Evolutionary conservation across 1,284 basidiomycete genomes (phyloP).

Genomic region (Chalciporus sp.): DNA sequence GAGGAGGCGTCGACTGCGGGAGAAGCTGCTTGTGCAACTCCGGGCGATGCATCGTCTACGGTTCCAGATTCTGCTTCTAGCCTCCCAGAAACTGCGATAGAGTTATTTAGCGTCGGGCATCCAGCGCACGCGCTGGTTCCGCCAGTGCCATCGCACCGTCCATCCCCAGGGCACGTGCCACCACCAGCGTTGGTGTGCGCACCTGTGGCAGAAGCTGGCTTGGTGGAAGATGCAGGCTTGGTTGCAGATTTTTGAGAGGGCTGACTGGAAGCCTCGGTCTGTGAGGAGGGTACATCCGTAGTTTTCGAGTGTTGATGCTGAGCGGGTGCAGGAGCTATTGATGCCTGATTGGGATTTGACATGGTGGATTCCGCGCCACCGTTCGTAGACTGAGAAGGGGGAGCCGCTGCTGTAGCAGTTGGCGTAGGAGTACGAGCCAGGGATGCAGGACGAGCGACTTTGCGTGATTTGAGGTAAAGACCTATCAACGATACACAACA

Average conservation of each 20-base stretch:
- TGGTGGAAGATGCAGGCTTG: conserved; percentile 25
- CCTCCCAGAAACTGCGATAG: conserved; percentile 48
- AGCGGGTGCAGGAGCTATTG: conserved; percentile 23
- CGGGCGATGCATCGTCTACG: conserved; percentile 19
- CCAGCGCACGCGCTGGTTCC: conserved; percentile 89
- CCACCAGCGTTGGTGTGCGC: conserved; percentile 39
- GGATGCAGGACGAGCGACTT: conserved; percentile 55
- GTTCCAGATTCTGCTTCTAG: conserved; percentile 35
- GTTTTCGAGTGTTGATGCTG: conserved; percentile 39
- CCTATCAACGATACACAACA: conserved; percentile 45
- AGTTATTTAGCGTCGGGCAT: conserved; percentile 94
- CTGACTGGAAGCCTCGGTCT: conserved; percentile 26
- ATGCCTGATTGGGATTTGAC: conserved; percentile 38
- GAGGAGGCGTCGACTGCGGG: conserved; percentile 35
- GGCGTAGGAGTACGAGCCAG: conserved; percentile 44
- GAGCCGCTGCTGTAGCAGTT: conserved; percentile 36
- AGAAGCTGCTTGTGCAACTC: conserved; percentile 18
- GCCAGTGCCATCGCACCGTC: conserved; percentile 93
- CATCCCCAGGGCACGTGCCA: conserved; percentile 93
- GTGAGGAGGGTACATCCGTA: conserved; percentile 30
- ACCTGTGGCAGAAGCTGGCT: conserved; percentile 31
- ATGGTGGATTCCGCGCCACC: conserved; percentile 33
- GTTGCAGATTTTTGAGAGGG: conserved; percentile 30
- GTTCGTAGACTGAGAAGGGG: conserved; percentile 33
- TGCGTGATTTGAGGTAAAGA: conserved; percentile 70